Base-by-base conservation (phyloP, 208 protist genomes). In the Polymyxa betae region DNA sequence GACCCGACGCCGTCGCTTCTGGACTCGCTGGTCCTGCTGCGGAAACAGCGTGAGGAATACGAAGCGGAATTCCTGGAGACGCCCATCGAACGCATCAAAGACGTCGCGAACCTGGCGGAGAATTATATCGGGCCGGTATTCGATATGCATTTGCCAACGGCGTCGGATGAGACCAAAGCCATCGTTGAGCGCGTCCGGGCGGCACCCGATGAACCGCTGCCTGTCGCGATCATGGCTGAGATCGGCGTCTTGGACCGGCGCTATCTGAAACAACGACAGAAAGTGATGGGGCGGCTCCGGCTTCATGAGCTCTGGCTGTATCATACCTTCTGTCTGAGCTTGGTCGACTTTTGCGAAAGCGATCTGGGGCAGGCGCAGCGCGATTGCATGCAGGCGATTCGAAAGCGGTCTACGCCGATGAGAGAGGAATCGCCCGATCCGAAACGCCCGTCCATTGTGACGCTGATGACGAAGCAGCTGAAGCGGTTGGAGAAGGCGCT, bases 331-430 rank as follows among this genome's bases (percentile, higher is more conserved):
- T 20, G 72, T 82, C 35, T 5, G 35, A 20, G 72, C n/a, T 43
- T 82, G 72, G 35, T 82, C n/a, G 5, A 43, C n/a, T n/a, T 82
- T 5, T 82, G 72, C 72, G 16, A 82, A 35, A 43, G 72, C 40
- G 16, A 35, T 43, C n/a, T 20, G 12, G 72, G 72, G n/a, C 72
- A n/a, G 12, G 5, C 35, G 72, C 5, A 82, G n/a, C 72, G 35
- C 5, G 5, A 5, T n/a, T 5, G 5, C 5, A 38, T 43, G 72
- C 72, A 38, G 72, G 16, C 5, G 72, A 43, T 82, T 43, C 10
- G 16, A n/a, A 5, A 5, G n/a, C n/a, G 16, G 72, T 5, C 72
- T 12, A 38, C 72, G 72, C 72, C 35, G 72, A 5, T 35, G 35
- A 38, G 5, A 5, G n/a, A 35, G 72, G 35, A 16, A 66, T 32